These are phyloP conservation scores for Astrothelium macrocarpum DNA, from an alignment of 495 filamentous ascomycete genomes.

Conservation along the genomic window DNA sequence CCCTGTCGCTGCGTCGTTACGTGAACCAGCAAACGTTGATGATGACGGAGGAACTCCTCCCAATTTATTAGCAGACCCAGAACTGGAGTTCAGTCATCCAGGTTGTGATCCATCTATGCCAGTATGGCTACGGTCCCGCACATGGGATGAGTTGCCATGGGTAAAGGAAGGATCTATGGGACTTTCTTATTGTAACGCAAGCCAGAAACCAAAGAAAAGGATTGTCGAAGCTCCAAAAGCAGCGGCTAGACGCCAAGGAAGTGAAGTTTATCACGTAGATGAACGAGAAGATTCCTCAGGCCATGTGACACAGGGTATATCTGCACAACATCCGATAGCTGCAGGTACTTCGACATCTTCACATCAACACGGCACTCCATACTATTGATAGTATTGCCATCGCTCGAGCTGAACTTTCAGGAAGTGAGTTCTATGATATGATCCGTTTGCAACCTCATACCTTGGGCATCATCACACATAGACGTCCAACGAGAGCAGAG, in stretches of 20 bases:
- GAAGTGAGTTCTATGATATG: no score
- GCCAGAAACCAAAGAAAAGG: neutral
- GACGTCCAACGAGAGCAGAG: no score
- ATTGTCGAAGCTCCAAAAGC: neutral
- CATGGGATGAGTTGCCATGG: constrained; percentile 1
- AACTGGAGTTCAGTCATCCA: neutral
- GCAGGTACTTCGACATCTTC: no score
- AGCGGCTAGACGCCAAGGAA: neutral
- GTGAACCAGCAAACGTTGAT: neutral
- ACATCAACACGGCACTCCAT: no score
- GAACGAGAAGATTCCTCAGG: neutral
- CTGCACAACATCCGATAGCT: no score
- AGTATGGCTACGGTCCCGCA: neutral
- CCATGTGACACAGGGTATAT: no score
- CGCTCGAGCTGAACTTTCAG: no score
- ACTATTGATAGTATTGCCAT: no score
- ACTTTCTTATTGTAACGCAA: neutral
- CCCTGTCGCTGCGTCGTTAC: neutral
- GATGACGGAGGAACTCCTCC: neutral
- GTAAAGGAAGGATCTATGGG: neutral
- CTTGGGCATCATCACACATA: no score
- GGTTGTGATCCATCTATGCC: neutral
- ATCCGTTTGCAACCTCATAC: no score
- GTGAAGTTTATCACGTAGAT: neutral
- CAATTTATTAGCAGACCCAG: neutral